Evolutionary conservation across 2,329 filamentous ascomycete genomes (phyloP).

Genomic region (Allantophomopsis cytisporea): DNA sequence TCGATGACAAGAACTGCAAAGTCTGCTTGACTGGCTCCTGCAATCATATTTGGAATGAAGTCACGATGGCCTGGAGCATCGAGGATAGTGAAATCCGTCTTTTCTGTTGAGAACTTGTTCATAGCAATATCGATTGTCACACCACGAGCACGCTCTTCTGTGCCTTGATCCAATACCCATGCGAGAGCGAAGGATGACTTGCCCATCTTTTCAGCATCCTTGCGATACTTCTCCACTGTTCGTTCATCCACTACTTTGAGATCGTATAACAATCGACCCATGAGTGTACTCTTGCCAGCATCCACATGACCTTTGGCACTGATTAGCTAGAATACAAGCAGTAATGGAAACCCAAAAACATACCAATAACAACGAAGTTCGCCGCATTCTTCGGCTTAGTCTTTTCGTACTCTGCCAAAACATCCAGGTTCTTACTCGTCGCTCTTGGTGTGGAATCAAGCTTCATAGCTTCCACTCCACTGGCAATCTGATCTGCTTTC

Average conservation of each 20-base stretch:
- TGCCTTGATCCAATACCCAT: conserved; percentile 89
- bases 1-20: conserved; percentile 93
- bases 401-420: conserved; percentile 67
- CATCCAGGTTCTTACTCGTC: conserved; percentile 71
- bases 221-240: conserved; percentile 75
- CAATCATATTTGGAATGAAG: conserved; percentile 99
- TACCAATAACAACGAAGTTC: conserved; percentile 89
- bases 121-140: conserved; percentile 96
- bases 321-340: conserved; percentile 1
- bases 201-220: conserved; percentile 81
- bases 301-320: conserved; percentile 68
- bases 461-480: conserved; percentile 29
- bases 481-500: conserved; percentile 26
- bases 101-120: conserved; percentile 84
- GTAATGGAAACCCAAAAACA: conserved; percentile 15
- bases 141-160: conserved; percentile 77
- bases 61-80: conserved; percentile 92
- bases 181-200: conserved; percentile 94
- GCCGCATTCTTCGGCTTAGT: conserved; percentile 64
- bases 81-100: conserved; percentile 80
- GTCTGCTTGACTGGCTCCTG: conserved; percentile 88
- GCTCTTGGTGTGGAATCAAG: conserved; percentile 40
- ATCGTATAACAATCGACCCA: conserved; percentile 87
- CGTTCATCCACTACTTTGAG: conserved; percentile 78
- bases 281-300: conserved; percentile 92